These are phyloP conservation scores for Globisporangium splendens DNA, from an alignment of 352 stramenopile genomes.

Conservation along the genomic window DNA sequence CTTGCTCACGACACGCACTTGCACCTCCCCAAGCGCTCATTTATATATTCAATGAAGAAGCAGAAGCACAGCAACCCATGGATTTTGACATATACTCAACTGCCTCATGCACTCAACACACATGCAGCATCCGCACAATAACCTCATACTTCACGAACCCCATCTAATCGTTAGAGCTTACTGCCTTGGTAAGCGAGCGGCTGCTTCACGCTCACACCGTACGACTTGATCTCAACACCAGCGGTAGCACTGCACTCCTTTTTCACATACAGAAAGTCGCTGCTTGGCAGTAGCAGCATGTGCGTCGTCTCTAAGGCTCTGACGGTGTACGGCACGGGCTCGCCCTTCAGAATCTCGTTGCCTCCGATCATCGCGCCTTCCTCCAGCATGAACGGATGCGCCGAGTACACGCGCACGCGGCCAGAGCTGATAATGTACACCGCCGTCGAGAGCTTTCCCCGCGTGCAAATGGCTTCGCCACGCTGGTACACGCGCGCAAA, in stretches of 20 bases:
- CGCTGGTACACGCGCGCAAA: constrained; percentile 67
- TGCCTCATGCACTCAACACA: neutral
- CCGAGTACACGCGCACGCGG: constrained; percentile 59
- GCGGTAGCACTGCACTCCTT: constrained; percentile 18
- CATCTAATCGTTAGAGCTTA: constrained; percentile 4
- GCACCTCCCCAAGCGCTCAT: no score
- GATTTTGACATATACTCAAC: neutral
- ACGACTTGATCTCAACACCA: neutral
- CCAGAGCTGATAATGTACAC: constrained; percentile 82
- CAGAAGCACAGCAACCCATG: no score
- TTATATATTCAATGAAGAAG: no score
- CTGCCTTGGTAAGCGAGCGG: neutral
- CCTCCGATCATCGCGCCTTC: constrained; percentile 61
- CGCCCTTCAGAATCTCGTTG: constrained; percentile 60
- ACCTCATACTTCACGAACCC: neutral
- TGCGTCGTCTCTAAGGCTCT: constrained; percentile 48
- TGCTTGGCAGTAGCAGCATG: constrained; percentile 58
- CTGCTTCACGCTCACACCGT: constrained; percentile 3
- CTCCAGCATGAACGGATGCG: constrained; percentile 49
- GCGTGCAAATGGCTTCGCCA: constrained; percentile 60
- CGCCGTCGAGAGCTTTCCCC: constrained; percentile 56
- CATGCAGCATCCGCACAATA: no score
- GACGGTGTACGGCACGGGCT: constrained; percentile 73
- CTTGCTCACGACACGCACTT: no score
- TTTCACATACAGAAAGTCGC: constrained; percentile 56